Evolutionary conservation across 345 rosid species (phyloP).

Genomic region (Gossypium turneri): DNA sequence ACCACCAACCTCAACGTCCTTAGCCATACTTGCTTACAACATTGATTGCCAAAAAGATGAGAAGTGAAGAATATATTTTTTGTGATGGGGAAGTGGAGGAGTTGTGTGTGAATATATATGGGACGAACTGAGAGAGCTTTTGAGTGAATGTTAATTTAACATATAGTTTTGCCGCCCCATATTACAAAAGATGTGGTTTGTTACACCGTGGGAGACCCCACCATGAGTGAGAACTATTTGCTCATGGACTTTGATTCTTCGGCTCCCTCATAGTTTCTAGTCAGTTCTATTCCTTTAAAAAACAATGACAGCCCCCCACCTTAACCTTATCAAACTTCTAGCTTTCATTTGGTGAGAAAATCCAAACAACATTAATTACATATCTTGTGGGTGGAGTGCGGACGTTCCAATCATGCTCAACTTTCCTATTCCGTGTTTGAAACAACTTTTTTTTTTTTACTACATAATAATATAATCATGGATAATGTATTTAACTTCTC

Average conservation of each 20-base stretch:
- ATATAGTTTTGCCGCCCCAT: conserved; percentile 41
- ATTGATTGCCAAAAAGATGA: neutral
- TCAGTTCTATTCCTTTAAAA: neutral
- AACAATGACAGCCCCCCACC: neutral
- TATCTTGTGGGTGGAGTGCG: neutral
- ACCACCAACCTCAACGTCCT: conserved; percentile 46
- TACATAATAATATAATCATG: neutral
- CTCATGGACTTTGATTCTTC: neutral
- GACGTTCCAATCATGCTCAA: no score
- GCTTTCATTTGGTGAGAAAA: neutral
- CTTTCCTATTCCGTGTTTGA: no score
- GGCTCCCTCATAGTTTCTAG: neutral
- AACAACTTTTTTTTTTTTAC: neutral
- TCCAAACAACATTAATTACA: neutral
- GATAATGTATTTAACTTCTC: neutral
- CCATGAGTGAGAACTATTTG: neutral
- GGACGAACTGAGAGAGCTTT: conserved; percentile 11
- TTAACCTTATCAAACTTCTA: neutral
- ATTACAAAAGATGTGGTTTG: neutral
- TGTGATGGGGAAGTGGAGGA: conserved; percentile 9
- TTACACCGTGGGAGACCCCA: conserved; percentile 28
- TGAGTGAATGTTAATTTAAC: conserved; percentile 18
- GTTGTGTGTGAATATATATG: conserved; percentile 15
- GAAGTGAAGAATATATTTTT: neutral
- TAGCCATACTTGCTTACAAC: conserved; percentile 32